Conservation (phyloP, 2,329 filamentous ascomycete genomes). For the Talaromyces sp. region DNA sequence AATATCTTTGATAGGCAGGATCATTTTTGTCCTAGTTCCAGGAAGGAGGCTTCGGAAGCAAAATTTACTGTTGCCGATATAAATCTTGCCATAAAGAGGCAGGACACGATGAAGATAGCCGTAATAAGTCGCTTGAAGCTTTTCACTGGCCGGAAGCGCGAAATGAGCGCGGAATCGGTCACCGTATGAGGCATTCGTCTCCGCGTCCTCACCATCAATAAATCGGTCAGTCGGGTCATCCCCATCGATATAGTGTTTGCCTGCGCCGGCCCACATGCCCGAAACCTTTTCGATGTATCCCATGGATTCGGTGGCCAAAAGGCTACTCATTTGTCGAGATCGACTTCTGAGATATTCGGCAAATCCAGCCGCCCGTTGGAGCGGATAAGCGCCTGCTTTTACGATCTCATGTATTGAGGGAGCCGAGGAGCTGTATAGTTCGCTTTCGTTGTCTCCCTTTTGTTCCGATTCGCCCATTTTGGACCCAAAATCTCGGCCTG, state of each 20-base stretch:
- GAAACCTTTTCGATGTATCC: constrained; percentile 95
- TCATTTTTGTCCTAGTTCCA: constrained; percentile 85
- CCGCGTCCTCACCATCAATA: constrained; percentile 52
- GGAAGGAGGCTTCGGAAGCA: constrained; percentile 91
- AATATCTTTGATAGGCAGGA: constrained; percentile 83
- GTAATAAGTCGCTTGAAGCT: constrained; percentile 82
- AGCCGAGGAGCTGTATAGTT: constrained; percentile 32
- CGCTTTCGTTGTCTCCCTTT: constrained; percentile 16
- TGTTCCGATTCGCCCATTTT: constrained; percentile 18
- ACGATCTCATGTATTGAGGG: constrained; percentile 55
- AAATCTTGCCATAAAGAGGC: constrained; percentile 93
- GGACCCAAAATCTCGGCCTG: constrained; percentile 14
- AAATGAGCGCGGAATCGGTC: constrained; percentile 83
- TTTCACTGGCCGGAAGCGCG: constrained; percentile 76
- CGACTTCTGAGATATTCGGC: constrained; percentile 76
- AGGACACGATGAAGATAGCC: constrained; percentile 86
- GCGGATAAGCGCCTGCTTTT: constrained; percentile 64
- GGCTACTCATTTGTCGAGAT: constrained; percentile 72
- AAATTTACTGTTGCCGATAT: constrained; percentile 79
- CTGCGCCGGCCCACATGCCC: constrained; percentile 90
- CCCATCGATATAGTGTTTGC: constrained; percentile 78
- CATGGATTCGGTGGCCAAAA: constrained; percentile 87
- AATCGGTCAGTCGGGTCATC: constrained; percentile 58
- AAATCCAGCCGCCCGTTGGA: constrained; percentile 77
- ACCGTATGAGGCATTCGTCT: constrained; percentile 50